Evolutionary conservation across 2,329 filamentous ascomycete species (phyloP), one percentile per base, ranked within the genome.

Genomic region (Colletotrichum musicola): DNA sequence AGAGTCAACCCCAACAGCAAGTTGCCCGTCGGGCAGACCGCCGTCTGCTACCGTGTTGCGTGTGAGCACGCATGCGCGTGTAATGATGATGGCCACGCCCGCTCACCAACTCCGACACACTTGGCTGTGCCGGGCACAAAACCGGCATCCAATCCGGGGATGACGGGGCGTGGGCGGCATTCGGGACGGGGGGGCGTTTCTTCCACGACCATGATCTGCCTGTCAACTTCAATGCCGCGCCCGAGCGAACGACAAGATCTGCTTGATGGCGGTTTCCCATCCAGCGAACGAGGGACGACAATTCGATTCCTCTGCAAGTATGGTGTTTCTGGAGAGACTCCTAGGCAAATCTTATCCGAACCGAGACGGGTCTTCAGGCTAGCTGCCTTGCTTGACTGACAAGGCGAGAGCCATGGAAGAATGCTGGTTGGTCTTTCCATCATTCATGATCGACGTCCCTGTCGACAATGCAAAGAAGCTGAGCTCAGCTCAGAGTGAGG

Each of bases 41-140:
- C 38, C 42, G 20, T 14, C 42, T 18, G n/a, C 18, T 35, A 10
- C n/a, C 16, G 22, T n/a, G 20, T n/a, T 18, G 46, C 47, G 35
- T 53, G 40, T 53, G 14, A 51, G 27, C 27, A 7, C 38, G 22
- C 7, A 46, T 61, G 58, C 35, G 20, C 47, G 14, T 25, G 22
- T 54, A 49, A 42, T 68, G 47, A 56, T 50, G 62, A 68, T 65
- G 42, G 30, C 44, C 57, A 20, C 40, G 35, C 44, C 62, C 30
- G 49, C 42, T 60, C 50, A 49, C 22, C 65, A 55, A 59, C 22
- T 40, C 64, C 65, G 62, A 16, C n/a, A 50, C 55, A 49, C 49
- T 38, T 54, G 55, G 35, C 42, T 47, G 51, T 50, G 53, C 38
- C 46, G 53, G 53, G 54, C 13, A 50, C 30, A 40, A 9, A 14